Evolutionary conservation across 495 filamentous ascomycete species (phyloP).

Genomic region (Xylaria acuta): DNA sequence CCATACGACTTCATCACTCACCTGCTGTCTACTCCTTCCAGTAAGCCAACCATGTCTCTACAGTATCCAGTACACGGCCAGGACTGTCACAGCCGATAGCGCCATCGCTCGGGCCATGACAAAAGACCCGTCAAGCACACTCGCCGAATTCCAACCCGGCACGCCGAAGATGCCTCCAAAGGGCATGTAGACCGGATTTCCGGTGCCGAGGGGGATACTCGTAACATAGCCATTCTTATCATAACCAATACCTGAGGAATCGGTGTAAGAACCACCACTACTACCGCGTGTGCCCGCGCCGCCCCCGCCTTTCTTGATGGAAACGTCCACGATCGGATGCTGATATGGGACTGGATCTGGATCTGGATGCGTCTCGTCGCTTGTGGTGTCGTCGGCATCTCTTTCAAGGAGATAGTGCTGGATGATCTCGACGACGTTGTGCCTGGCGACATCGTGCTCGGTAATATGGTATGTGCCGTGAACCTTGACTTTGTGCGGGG

Average conservation of each 20-base stretch:
- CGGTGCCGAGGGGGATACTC: background rate
- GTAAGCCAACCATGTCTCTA: background rate
- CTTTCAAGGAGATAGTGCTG: background rate
- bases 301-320: conserved; percentile 9
- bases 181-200: background rate
- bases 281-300: background rate
- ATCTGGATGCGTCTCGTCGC: background rate
- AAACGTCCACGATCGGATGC: too few species aligned
- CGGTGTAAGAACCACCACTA: background rate
- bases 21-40: background rate
- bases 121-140: background rate
- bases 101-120: background rate
- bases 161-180: background rate
- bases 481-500: background rate
- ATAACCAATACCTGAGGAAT: background rate
- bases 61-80: background rate
- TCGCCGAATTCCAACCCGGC: background rate
- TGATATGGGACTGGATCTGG: too few species aligned
- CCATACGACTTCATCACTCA: background rate
- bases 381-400: background rate
- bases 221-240: background rate
- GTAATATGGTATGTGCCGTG: background rate
- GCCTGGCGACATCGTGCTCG: background rate
- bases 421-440: background rate
- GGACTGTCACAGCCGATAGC: background rate